These are phyloP conservation scores for Shiraia sp. DNA, from an alignment of 2,329 filamentous ascomycete genomes.

Conservation along the genomic window DNA sequence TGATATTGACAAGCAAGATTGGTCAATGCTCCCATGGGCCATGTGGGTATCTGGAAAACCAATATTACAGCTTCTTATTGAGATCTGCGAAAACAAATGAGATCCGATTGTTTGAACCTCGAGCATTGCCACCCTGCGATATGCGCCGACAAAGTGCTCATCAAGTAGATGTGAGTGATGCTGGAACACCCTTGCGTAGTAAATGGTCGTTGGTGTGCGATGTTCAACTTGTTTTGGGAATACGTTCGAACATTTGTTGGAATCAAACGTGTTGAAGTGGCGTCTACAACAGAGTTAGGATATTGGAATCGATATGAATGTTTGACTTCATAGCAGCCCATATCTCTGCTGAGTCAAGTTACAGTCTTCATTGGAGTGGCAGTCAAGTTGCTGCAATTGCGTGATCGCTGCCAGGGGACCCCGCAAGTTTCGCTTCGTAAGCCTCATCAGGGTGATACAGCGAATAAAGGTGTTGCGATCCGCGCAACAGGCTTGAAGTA, in stretches of 20 bases:
- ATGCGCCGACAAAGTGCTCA: no score
- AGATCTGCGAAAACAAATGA: no score
- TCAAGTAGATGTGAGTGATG: no score
- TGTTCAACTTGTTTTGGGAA: constrained; percentile 17
- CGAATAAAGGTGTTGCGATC: neutral
- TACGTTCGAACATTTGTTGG: constrained; percentile 2
- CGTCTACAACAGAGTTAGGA: neutral
- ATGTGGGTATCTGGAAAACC: neutral
- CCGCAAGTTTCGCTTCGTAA: constrained; percentile 20
- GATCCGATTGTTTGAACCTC: no score
- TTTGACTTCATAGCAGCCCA: no score
- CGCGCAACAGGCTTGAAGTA: neutral
- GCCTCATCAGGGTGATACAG: constrained; percentile 10
- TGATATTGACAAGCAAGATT: no score
- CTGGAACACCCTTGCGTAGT: no score
- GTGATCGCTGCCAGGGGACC: constrained; percentile 14
- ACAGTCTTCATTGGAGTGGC: neutral
- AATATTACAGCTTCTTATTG: neutral
- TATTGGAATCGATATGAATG: no score
- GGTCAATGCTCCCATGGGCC: neutral
- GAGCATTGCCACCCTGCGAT: no score
- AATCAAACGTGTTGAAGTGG: neutral
- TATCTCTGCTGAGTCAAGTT: no score
- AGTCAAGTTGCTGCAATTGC: constrained; percentile 1
- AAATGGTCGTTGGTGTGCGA: constrained; percentile 4